Conservation (phyloP, 2,329 filamentous ascomycete genomes). For the Rhinocladiella similis region DNA sequence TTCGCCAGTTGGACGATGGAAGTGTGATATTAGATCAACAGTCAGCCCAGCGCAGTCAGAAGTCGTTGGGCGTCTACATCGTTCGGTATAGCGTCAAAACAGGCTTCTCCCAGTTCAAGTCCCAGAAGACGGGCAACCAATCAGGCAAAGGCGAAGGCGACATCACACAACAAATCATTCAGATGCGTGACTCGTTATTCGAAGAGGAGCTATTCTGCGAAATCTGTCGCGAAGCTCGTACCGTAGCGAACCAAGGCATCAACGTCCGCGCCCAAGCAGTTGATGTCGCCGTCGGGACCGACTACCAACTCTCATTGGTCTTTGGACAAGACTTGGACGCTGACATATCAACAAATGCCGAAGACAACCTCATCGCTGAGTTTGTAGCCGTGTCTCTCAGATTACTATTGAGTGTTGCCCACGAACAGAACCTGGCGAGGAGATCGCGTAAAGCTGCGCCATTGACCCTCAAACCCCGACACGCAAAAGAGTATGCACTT, state of each 20-base stretch:
- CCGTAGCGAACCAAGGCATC: constrained; percentile 70
- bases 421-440: constrained; percentile 70
- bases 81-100: constrained; percentile 17
- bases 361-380: constrained; percentile 61
- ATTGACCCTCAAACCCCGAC: constrained; percentile 50
- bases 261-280: constrained; percentile 61
- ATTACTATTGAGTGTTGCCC: constrained; percentile 75
- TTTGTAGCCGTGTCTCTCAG: constrained; percentile 67
- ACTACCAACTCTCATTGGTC: constrained; percentile 65
- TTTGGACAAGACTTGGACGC: constrained; percentile 62
- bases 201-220: constrained; percentile 85
- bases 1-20: constrained; percentile 74
- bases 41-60: constrained; percentile 48
- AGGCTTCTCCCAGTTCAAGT: constrained; percentile 13
- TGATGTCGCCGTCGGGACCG: constrained; percentile 54
- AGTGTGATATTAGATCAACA: constrained; percentile 69
- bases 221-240: constrained; percentile 76
- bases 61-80: constrained; percentile 62
- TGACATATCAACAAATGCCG: constrained; percentile 26
- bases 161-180: constrained; percentile 35
- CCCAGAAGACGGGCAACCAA: constrained; percentile 19
- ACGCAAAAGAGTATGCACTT: constrained; percentile 55
- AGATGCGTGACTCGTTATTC: constrained; percentile 51
- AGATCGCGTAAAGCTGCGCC: constrained; percentile 64
- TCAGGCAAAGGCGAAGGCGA: constrained; percentile 23